These are phyloP conservation scores for Quercus agrifolia DNA, from an alignment of 306 rosid species.

Conservation along the genomic window DNA sequence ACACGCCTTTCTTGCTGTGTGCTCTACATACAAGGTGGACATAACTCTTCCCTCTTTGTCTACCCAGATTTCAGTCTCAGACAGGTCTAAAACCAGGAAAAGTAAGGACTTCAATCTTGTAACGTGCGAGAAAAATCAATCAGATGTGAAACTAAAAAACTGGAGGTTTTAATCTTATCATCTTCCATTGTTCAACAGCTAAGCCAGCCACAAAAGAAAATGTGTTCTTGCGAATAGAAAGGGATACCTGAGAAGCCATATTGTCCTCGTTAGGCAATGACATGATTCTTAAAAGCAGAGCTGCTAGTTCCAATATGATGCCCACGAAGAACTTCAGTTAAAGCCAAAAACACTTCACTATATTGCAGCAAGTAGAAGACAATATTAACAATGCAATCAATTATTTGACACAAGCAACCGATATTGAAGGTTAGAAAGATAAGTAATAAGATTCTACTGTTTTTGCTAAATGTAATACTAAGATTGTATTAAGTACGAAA, in stretches of 20 bases:
- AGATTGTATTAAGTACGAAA: slow-evolving; percentile 3
- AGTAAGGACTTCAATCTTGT: not conserved
- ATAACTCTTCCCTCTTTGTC: not conserved
- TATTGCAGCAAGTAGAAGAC: not conserved
- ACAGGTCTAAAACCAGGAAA: not conserved
- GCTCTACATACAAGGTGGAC: not conserved
- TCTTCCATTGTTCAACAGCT: slow-evolving; percentile 8
- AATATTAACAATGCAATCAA: not conserved
- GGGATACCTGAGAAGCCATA: slow-evolving; percentile 60
- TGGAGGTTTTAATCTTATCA: not conserved
- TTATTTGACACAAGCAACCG: not conserved
- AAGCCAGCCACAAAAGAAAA: slow-evolving; percentile 1
- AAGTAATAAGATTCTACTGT: not conserved
- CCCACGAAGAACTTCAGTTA: slow-evolving; percentile 25
- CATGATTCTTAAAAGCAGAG: slow-evolving; percentile 38
- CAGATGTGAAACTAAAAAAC: not conserved
- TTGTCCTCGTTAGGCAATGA: slow-evolving; percentile 59
- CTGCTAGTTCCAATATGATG: slow-evolving; percentile 20
- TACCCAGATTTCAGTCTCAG: not conserved
- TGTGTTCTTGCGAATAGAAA: slow-evolving; percentile 14
- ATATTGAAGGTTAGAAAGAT: not conserved
- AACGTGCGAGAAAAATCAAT: not conserved
- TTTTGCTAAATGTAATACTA: not conserved
- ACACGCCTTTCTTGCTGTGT: not conserved
- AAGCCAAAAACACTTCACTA: slow-evolving; percentile 12